These are phyloP conservation scores for Waltergamsia citrina DNA, from an alignment of 2,329 filamentous ascomycete species.

Conservation along the genomic window DNA sequence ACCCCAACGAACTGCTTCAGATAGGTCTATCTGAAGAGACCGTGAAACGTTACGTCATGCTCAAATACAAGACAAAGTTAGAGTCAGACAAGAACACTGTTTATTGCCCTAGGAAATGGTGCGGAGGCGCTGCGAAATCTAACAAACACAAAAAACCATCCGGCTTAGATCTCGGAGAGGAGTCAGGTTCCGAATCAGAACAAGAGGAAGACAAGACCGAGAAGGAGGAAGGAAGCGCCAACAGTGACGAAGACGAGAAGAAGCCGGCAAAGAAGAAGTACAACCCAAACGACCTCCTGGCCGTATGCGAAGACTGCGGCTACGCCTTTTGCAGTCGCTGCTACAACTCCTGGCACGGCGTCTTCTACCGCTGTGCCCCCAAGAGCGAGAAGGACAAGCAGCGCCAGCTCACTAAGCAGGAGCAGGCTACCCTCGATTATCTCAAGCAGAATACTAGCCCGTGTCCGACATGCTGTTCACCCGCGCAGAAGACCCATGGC, in stretches of 20 bases:
- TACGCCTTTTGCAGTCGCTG: conserved; percentile 78
- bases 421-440: conserved; percentile 80
- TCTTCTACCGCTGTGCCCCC: conserved; percentile 61
- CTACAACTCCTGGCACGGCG: conserved; percentile 82
- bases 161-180: conserved; percentile 51
- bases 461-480: conserved; percentile 79
- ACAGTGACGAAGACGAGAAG: not conserved
- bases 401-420: conserved; percentile 72
- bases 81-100: conserved; percentile 87
- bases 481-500: conserved; percentile 81
- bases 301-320: conserved; percentile 79
- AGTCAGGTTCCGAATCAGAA: conserved; percentile 41
- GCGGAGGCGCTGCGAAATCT: conserved; percentile 76
- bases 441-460: conserved; percentile 71
- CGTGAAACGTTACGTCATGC: conserved; percentile 76
- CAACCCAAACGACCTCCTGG: conserved; percentile 54
- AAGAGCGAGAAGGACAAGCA: conserved; percentile 58
- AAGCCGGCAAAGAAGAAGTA: conserved; percentile 16
- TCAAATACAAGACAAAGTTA: conserved; percentile 88
- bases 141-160: conserved; percentile 62
- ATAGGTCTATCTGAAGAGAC: conserved; percentile 62
- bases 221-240: conserved; percentile 11
- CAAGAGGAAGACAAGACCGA: conserved; percentile 35
- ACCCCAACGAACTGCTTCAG: conserved; percentile 73
- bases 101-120: conserved; percentile 89